Base-by-base conservation (phyloP, 306 rosid species). In the Canavalia ensiformis region DNA sequence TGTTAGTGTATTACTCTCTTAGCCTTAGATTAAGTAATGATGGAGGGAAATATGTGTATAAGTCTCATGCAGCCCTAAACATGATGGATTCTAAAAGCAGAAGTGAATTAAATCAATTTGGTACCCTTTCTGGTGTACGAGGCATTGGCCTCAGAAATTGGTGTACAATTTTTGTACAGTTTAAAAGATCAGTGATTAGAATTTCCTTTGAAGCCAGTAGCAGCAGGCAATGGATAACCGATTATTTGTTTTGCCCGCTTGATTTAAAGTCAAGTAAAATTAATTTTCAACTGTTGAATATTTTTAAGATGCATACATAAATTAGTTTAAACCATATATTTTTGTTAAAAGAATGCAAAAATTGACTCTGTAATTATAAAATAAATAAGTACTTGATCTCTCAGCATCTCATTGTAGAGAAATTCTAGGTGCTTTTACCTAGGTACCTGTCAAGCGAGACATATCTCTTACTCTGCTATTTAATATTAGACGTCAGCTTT, bases 131-230 rank as follows among this genome's bases (percentile, higher is more conserved):
- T 73, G 80, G 71, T 68, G 86, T 46, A 78, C 63, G 45, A 68
- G 75, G 80, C 86, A 77, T 89, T 64, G 79, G 68, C 80, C 68
- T 49, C 35, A 77, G 54, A 72, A 60, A 81, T 85, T 33, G 45
- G 75, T 82, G 91, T 75, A 72, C 87, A 69, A 87, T 68, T 79
- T 83, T 85, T 90, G 92, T 88, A 88, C 88, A 83, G 89, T 79
- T 55, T 49, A 80, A 81, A 84, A 28, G 8, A n/a, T 68, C 80
- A 69, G 68, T 71, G 6, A 49, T 49, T 72, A 72, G 77, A 81
- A 70, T 75, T 46, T 81, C 64, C 46, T 51, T 12, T 18, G 54
- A 65, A 68, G 60, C 49, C 5, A 44, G n/a, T 64, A 63, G 69
- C 47, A 45, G 42, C 66, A 45, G 13, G 8, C 41, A 47, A 59